phyloP scores from a whole-genome alignment of 352 stramenopile genomes.

The Pythium sp. region DNA sequence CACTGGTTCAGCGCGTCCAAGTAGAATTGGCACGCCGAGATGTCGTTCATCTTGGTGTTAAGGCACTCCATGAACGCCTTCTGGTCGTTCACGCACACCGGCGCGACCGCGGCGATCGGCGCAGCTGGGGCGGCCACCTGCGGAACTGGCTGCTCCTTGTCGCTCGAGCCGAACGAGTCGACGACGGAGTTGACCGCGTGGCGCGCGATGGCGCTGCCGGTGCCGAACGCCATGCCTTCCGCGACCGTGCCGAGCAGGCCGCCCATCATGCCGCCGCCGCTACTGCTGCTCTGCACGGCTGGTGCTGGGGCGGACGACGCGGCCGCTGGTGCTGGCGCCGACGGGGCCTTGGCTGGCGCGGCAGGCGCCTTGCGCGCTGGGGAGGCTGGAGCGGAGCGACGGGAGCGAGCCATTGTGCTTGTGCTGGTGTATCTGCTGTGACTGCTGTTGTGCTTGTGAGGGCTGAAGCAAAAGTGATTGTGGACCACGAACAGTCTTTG shows the following conservation, averaged over 20 bases:
- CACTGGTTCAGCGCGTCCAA: slow-evolving; percentile 79
- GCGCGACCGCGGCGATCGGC: slow-evolving; percentile 19
- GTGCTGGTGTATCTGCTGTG: background rate
- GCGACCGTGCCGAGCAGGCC: slow-evolving; percentile 94
- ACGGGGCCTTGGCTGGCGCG: slow-evolving; percentile 4
- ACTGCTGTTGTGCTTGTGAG: slow-evolving; percentile 2
- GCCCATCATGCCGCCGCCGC: slow-evolving; percentile 80
- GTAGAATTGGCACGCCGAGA: slow-evolving; percentile 83
- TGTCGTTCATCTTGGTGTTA: slow-evolving; percentile 73
- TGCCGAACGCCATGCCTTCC: slow-evolving; percentile 96
- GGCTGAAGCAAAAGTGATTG: slow-evolving; percentile 12
- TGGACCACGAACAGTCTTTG: slow-evolving; percentile 6
- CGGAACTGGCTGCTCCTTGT: slow-evolving; percentile 32
- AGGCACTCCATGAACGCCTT: slow-evolving; percentile 83
- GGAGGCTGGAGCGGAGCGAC: slow-evolving; percentile 42
- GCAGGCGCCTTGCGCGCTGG: slow-evolving; percentile 43
- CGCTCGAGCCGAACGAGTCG: slow-evolving; percentile 61
- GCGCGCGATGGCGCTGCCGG: slow-evolving; percentile 93
- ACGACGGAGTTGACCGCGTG: slow-evolving; percentile 70
- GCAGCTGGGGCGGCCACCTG: slow-evolving; percentile 15
- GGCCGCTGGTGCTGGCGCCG: slow-evolving; percentile 30
- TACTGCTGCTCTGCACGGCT: slow-evolving; percentile 26
- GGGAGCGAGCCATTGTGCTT: slow-evolving; percentile 64
- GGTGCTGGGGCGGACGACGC: slow-evolving; percentile 27
- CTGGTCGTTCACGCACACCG: slow-evolving; percentile 56